Percentiles rank a stretch among this genome's conserved stretches.
Evolutionary conservation across 2,329 filamentous ascomycete genomes (phyloP).

Genomic region (Neopestalotiopsis sp.): DNA sequence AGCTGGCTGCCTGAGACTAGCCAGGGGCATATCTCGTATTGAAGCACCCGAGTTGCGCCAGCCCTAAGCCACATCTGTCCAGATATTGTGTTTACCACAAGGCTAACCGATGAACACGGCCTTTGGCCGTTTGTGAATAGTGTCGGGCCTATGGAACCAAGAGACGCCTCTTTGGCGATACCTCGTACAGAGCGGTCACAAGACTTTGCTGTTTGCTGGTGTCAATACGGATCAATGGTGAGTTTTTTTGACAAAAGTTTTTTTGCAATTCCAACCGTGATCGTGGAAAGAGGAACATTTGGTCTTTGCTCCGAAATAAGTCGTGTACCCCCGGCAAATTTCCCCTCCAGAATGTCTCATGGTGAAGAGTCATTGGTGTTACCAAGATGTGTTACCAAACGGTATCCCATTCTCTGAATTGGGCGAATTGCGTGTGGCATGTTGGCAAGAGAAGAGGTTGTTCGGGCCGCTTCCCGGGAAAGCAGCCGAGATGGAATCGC

Average conservation of each 20-base stretch:
- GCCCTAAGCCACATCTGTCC: too few species aligned
- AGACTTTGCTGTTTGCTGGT: constrained; percentile 60
- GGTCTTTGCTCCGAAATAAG: too few species aligned
- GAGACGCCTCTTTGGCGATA: constrained; percentile 48
- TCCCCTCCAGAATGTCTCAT: too few species aligned
- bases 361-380: background rate
- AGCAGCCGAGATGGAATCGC: background rate
- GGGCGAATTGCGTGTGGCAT: background rate
- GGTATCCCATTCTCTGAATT: background rate
- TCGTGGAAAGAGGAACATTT: too few species aligned
- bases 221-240: constrained; percentile 66
- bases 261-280: too few species aligned
- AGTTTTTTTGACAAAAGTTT: background rate
- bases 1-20: too few species aligned
- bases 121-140: background rate
- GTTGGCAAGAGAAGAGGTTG: background rate
- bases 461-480: background rate
- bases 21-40: too few species aligned
- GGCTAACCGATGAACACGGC: background rate
- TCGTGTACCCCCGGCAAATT: too few species aligned
- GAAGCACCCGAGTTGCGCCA: too few species aligned
- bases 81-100: too few species aligned
- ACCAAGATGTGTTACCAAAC: background rate
- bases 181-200: constrained; percentile 44
- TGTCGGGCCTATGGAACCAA: constrained; percentile 60